A percentile compares a stretch with the other conserved stretches of the same genome.
phyloP scores from a whole-genome alignment of 208 protist genomes.

The Leishmania gerbilli region DNA sequence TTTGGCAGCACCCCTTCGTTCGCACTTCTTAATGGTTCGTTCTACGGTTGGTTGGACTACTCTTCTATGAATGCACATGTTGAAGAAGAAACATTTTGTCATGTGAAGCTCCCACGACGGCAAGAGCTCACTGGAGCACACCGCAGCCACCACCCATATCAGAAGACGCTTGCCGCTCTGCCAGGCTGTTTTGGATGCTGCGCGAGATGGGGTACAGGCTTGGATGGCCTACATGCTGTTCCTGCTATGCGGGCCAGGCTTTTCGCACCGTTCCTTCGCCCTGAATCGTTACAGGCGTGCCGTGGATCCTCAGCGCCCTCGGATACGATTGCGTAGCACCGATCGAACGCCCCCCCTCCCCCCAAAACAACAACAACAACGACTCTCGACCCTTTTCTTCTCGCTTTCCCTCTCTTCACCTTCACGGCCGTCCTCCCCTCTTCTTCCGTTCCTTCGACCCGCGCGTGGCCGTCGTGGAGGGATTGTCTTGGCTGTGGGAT shows the following conservation, averaged over 20 bases:
- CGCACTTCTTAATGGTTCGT: background rate
- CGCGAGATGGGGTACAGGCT: background rate
- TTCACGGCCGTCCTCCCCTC: background rate
- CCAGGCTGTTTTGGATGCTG: background rate
- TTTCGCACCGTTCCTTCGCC: background rate
- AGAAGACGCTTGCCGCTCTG: background rate
- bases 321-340: background rate
- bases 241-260: background rate
- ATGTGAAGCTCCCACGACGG: too few relatives aligned
- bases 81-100: background rate
- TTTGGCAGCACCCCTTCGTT: background rate
- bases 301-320: too few relatives aligned
- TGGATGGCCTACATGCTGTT: background rate
- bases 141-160: background rate
- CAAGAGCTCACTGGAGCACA: background rate
- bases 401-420: background rate
- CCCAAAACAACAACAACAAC: background rate
- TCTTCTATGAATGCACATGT: conserved; percentile 4
- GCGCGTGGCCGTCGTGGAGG: background rate
- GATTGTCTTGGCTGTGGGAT: background rate
- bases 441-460: background rate
- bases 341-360: background rate
- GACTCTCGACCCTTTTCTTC: background rate
- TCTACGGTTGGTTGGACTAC: background rate
- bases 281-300: background rate